These are phyloP conservation scores for Marchantia polymorpha DNA, from an alignment of 225 moss, liverwort and hornwort genomes.

Conservation along the genomic window DNA sequence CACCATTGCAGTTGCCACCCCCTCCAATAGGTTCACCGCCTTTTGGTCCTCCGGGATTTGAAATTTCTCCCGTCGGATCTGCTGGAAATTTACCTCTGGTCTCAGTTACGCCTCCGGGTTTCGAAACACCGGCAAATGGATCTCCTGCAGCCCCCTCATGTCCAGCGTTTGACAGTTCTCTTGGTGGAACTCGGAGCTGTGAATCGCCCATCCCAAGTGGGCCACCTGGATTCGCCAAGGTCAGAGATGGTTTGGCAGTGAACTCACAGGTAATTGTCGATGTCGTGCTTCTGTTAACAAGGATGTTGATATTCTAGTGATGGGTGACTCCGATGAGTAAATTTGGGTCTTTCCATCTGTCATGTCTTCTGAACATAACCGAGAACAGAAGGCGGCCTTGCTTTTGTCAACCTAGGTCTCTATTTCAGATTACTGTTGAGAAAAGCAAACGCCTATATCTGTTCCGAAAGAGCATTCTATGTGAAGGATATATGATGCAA, in stretches of 20 bases:
- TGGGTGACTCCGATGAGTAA: too few species aligned
- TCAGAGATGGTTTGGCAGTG: conserved; percentile 13
- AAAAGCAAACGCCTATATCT: too few species aligned
- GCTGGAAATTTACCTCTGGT: conserved; percentile 32
- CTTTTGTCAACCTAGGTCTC: too few species aligned
- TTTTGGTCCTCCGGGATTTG: conserved; percentile 53
- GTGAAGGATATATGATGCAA: too few species aligned
- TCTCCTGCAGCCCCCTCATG: not conserved
- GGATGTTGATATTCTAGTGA: too few species aligned
- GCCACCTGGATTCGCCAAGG: conserved; percentile 33
- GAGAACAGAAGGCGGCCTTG: too few species aligned
- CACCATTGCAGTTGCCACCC: not conserved
- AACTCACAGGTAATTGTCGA: conserved; percentile 16
- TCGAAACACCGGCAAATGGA: conserved; percentile 7
- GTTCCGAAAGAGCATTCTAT: too few species aligned
- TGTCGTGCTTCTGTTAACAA: too few species aligned
- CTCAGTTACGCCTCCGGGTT: conserved; percentile 13
- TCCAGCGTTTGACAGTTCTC: conserved; percentile 3
- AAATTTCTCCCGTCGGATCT: conserved; percentile 34
- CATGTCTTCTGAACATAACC: too few species aligned
- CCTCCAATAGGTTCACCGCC: conserved; percentile 22
- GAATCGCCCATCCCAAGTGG: not conserved
- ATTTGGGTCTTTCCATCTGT: too few species aligned
- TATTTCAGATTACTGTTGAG: too few species aligned
- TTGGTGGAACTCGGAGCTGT: conserved; percentile 11